phyloP scores from a whole-genome alignment of 1,139 yeast species.

The Petasospora rhodanensis region DNA sequence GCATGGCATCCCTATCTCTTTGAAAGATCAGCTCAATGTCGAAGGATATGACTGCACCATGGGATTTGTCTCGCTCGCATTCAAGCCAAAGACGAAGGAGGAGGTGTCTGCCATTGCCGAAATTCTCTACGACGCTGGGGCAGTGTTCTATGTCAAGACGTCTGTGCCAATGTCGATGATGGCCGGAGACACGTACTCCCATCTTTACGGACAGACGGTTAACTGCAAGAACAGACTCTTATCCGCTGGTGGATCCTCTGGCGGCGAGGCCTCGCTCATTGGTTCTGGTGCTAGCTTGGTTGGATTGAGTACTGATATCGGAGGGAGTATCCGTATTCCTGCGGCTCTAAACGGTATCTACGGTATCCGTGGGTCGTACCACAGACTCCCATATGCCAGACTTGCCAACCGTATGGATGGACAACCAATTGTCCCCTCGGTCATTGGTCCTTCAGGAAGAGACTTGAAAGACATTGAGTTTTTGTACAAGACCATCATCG shows the following conservation, averaged over 20 bases:
- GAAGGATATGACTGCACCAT: constrained; percentile 42
- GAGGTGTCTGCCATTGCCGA: constrained; percentile 40
- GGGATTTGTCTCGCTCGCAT: constrained; percentile 40
- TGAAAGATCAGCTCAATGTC: constrained; percentile 48
- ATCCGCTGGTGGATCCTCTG: constrained; percentile 50
- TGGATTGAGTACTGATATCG: constrained; percentile 59
- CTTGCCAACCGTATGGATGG: constrained; percentile 58
- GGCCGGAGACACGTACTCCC: constrained; percentile 41
- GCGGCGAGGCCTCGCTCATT: constrained; percentile 45
- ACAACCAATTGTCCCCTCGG: constrained; percentile 51
- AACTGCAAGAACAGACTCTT: constrained; percentile 40
- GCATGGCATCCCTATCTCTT: constrained; percentile 66
- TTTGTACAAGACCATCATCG: constrained; percentile 51
- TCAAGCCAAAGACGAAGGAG: constrained; percentile 31
- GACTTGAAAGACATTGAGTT: constrained; percentile 60
- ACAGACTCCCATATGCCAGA: no score
- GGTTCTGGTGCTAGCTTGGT: constrained; percentile 51
- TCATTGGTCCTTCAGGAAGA: constrained; percentile 54
- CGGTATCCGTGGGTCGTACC: no score
- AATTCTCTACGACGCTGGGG: constrained; percentile 44
- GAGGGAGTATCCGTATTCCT: no score
- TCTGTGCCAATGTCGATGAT: constrained; percentile 53
- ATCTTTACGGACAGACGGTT: constrained; percentile 41
- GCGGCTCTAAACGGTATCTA: no score
- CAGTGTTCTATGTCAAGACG: constrained; percentile 51